Conservation (phyloP, 1,284 basidiomycete species). For the Sporisorium scitamineum region DNA sequence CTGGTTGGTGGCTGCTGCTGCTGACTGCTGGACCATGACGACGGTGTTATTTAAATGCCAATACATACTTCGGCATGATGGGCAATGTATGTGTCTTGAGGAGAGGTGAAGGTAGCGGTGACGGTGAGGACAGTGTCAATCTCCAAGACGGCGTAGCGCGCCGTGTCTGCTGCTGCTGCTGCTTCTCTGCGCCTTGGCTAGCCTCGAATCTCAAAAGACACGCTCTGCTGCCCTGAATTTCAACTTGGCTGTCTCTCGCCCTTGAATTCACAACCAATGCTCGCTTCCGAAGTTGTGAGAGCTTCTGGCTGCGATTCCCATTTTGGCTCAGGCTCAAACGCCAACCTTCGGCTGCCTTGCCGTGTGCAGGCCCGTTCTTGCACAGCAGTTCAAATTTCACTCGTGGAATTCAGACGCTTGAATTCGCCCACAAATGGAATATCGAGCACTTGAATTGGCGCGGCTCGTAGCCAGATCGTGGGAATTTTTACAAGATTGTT, state of each 20-base stretch:
- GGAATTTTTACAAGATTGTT: slow-evolving; percentile 16
- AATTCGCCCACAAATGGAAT: neutral
- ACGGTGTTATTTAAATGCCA: slow-evolving; percentile 3
- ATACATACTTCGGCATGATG: slow-evolving; percentile 66
- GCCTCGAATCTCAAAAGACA: slow-evolving; percentile 1
- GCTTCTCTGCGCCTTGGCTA: too few relatives aligned
- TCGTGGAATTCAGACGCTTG: neutral
- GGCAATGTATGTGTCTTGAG: slow-evolving; percentile 58
- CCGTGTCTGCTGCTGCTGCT: neutral
- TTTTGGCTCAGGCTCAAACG: neutral
- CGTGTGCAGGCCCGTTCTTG: neutral
- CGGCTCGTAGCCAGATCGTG: neutral
- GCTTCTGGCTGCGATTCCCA: neutral
- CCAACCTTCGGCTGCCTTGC: neutral
- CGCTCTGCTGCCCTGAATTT: slow-evolving; percentile 4
- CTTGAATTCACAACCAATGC: neutral
- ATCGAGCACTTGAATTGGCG: neutral
- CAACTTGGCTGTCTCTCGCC: neutral
- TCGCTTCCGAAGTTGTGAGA: slow-evolving; percentile 1
- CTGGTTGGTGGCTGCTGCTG: neutral
- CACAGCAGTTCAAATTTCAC: neutral
- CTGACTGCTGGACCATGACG: neutral
- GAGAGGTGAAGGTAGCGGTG: slow-evolving; percentile 27
- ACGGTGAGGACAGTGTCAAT: slow-evolving; percentile 38
- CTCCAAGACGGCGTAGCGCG: slow-evolving; percentile 13